Conservation (phyloP, 192 early-diverging fungal species). For the Gonapodya prolifera region DNA sequence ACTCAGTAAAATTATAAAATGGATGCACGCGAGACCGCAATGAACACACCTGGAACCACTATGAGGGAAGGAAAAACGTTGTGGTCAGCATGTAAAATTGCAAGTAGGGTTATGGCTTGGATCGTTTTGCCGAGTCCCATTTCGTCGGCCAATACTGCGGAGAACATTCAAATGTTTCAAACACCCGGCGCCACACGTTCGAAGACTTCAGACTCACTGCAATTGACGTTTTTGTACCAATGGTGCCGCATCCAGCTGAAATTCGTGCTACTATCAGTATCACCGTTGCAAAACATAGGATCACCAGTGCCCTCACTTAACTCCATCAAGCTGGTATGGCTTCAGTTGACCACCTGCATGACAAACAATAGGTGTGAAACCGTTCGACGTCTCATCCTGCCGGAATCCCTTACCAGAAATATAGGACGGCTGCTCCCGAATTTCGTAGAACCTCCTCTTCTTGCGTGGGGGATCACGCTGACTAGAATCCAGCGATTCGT, state of each 20-base stretch:
- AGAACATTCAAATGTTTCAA: background rate
- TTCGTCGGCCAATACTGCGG: background rate
- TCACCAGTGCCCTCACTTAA: constrained; percentile 29
- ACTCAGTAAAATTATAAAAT: background rate
- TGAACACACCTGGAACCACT: constrained; percentile 41
- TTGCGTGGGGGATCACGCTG: constrained; percentile 28
- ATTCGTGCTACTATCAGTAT: background rate
- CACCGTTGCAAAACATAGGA: background rate
- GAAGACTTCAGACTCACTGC: constrained; percentile 46
- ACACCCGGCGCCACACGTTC: constrained; percentile 55
- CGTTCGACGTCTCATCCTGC: constrained; percentile 7
- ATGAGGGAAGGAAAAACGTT: constrained; percentile 48
- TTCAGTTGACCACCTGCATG: constrained; percentile 43
- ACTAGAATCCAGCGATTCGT: constrained; percentile 5
- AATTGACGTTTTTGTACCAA: constrained; percentile 39
- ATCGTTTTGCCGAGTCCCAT: constrained; percentile 52
- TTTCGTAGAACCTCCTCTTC: constrained; percentile 19
- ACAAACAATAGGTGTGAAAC: constrained; percentile 31
- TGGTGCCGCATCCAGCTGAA: constrained; percentile 54
- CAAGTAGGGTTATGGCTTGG: constrained; percentile 51
- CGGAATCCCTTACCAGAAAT: constrained; percentile 21
- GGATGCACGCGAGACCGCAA: constrained; percentile 13
- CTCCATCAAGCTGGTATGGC: constrained; percentile 50
- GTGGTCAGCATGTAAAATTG: constrained; percentile 27
- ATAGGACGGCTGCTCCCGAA: constrained; percentile 15